phyloP scores from a whole-genome alignment of 1,284 basidiomycete genomes.

The Acaromyces ingoldii region DNA sequence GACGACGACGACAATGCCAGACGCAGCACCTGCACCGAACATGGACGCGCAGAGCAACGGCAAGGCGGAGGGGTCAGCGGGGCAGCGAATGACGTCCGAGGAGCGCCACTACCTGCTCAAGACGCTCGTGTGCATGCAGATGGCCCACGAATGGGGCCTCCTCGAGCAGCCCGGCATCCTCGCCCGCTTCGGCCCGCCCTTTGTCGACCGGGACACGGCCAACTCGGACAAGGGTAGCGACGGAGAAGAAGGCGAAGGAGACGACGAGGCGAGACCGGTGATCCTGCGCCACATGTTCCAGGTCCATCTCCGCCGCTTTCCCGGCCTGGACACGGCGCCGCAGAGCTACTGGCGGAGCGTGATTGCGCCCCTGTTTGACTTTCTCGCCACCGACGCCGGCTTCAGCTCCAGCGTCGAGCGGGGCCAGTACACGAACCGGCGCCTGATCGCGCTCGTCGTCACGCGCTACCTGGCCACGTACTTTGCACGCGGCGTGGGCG shows the following conservation, averaged over 20 bases:
- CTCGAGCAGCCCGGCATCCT: constrained; percentile 12
- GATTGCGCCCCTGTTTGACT: constrained; percentile 12
- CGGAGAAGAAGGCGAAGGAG: too few relatives aligned
- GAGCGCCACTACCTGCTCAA: constrained; percentile 16
- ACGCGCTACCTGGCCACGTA: constrained; percentile 10
- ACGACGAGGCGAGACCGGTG: too few relatives aligned
- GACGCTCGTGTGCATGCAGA: constrained; percentile 11
- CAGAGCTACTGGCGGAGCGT: constrained; percentile 12
- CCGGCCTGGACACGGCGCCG: constrained; percentile 14
- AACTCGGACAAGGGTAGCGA: too few relatives aligned
- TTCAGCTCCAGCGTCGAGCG: constrained; percentile 10
- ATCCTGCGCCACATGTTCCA: constrained; percentile 15
- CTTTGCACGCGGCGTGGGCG: constrained; percentile 12
- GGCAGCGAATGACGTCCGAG: constrained; percentile 6
- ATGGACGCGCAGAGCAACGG: too few relatives aligned
- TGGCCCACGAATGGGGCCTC: constrained; percentile 10
- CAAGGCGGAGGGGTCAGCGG: too few relatives aligned
- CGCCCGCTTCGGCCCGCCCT: neutral
- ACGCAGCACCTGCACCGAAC: too few relatives aligned
- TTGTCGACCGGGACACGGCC: too few relatives aligned
- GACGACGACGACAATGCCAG: too few relatives aligned
- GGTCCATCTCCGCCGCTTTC: constrained; percentile 11
- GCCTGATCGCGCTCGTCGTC: constrained; percentile 5
- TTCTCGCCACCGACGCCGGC: constrained; percentile 6
- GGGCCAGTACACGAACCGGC: constrained; percentile 9